Percentiles rank a stretch among this genome's conserved stretches.
These are phyloP conservation scores for Anthracocystis panici-leucophaei DNA, from an alignment of 1,284 basidiomycete species.

Conservation along the genomic window DNA sequence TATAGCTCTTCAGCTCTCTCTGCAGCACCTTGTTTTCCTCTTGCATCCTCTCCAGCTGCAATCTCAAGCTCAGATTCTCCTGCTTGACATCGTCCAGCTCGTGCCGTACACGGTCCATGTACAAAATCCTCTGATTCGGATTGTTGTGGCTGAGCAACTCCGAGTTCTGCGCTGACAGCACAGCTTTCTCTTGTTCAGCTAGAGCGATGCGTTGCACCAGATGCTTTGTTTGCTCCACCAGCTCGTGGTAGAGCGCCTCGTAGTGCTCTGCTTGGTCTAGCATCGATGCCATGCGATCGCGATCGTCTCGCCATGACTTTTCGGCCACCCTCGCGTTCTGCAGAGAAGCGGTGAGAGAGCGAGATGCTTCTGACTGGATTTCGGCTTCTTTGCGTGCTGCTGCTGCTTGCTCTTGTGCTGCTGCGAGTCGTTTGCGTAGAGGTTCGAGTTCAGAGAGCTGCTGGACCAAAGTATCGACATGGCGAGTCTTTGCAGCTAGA, in stretches of 20 bases:
- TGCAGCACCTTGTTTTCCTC: slow-evolving; percentile 18
- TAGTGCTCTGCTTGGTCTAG: slow-evolving; percentile 32
- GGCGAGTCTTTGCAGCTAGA: slow-evolving; percentile 30
- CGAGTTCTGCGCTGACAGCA: slow-evolving; percentile 38
- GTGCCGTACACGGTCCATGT: slow-evolving; percentile 43
- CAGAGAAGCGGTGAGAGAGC: slow-evolving; percentile 26
- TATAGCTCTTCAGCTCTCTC: slow-evolving; percentile 32
- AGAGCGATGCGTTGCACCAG: slow-evolving; percentile 36
- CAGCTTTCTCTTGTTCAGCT: slow-evolving; percentile 38
- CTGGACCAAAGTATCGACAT: slow-evolving; percentile 18
- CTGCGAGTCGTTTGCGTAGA: slow-evolving; percentile 18
- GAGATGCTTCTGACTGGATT: slow-evolving; percentile 24
- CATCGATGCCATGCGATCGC: slow-evolving; percentile 32
- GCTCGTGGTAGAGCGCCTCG: slow-evolving; percentile 34
- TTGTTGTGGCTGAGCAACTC: slow-evolving; percentile 48
- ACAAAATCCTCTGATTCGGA: slow-evolving; percentile 51
- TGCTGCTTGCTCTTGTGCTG: slow-evolving; percentile 19
- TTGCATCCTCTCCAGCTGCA: slow-evolving; percentile 33
- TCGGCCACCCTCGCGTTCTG: slow-evolving; percentile 39
- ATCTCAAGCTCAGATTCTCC: slow-evolving; percentile 24
- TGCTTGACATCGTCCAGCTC: slow-evolving; percentile 40
- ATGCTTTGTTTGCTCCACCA: slow-evolving; percentile 37
- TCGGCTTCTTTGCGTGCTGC: slow-evolving; percentile 25
- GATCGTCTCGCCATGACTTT: slow-evolving; percentile 35
- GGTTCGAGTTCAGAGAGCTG: slow-evolving; percentile 35